Base-by-base conservation (phyloP, 371 early-diverging fungal genomes). In the Dentiscutata heterogama region DNA sequence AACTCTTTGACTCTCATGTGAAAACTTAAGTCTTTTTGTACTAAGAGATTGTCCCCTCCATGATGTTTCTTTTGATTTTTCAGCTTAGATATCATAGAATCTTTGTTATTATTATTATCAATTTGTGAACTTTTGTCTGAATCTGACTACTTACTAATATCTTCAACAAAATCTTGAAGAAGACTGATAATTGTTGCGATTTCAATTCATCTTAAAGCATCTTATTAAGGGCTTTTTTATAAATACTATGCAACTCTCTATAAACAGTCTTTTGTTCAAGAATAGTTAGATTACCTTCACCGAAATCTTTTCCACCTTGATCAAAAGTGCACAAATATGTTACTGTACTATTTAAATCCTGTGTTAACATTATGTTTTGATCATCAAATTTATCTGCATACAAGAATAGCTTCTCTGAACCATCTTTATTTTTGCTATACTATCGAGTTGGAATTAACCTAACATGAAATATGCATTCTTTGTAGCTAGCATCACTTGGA, bases 381-480 rank as follows among this genome's bases (percentile, higher is more conserved):
- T 39, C 6, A 39, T 39, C 39, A 39, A 39, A 39, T 6, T 39
- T 39, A 39, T 39, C 39, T 39, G 39, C 39, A 3, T 39, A 6
- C 6, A 39, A 39, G 6, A 39, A 39, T 39, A 6, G 39, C 39
- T 39, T 6, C 39, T 39, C 39, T 39, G 39, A 39, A 6, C 39
- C 39, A 39, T 39, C 39, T 68, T 2, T 10, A 8, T 46, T 68
- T 68, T 6, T 35, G 7, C 0, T 10, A 39, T 68, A 68, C 46
- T 11, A 68, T 68, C 22, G 16, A 4, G 22, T 42, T 68, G 3
- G 39, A 42, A 68, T 68, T 29, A 68, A 18, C 14, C 39, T 68
- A 39, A 68, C 35, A 68, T 68, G 22, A 68, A 68, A 68, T 14
- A 68, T 42, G 68, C 68, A 68, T 68, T 68, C 35, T 16, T 68